Conservation (phyloP, 495 filamentous ascomycete genomes). For the Pseudevernia furfuracea region DNA sequence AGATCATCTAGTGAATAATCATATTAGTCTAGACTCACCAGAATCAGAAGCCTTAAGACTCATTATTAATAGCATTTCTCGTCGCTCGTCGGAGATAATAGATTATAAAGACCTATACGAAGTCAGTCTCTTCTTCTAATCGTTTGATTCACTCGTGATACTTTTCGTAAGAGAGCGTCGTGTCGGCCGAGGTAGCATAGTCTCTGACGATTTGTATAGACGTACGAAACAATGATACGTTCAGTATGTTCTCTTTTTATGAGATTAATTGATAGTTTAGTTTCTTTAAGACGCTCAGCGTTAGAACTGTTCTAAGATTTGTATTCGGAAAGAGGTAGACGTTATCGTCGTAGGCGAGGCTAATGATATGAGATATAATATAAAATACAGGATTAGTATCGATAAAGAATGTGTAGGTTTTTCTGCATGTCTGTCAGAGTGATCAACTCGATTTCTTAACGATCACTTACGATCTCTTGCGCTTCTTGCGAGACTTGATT, state of each 20-base stretch:
- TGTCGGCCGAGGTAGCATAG: neutral
- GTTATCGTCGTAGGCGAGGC: conserved; percentile 20
- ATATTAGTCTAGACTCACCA: neutral
- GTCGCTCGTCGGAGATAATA: conserved; percentile 22
- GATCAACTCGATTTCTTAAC: neutral
- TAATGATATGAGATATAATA: conserved; percentile 21
- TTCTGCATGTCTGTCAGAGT: conserved; percentile 7
- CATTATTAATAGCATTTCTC: conserved; percentile 22
- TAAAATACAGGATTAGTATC: conserved; percentile 12
- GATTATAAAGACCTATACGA: conserved; percentile 20
- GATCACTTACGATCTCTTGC: conserved; percentile 3
- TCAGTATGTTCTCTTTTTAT: too few relatives aligned
- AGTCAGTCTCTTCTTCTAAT: conserved; percentile 16
- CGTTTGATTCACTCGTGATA: conserved; percentile 15
- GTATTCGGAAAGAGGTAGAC: conserved; percentile 7
- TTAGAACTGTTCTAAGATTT: too few relatives aligned
- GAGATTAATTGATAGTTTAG: too few relatives aligned
- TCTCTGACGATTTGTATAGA: too few relatives aligned
- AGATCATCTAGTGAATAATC: conserved; percentile 15
- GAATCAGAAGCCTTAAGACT: neutral
- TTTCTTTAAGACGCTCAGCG: too few relatives aligned
- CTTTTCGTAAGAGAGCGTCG: neutral
- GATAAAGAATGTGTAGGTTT: conserved; percentile 19
- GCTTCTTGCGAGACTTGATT: conserved; percentile 17
- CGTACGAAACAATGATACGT: too few relatives aligned